Evolutionary conservation across 2,329 filamentous ascomycete species (phyloP).

Genomic region (Neurospora sp.): DNA sequence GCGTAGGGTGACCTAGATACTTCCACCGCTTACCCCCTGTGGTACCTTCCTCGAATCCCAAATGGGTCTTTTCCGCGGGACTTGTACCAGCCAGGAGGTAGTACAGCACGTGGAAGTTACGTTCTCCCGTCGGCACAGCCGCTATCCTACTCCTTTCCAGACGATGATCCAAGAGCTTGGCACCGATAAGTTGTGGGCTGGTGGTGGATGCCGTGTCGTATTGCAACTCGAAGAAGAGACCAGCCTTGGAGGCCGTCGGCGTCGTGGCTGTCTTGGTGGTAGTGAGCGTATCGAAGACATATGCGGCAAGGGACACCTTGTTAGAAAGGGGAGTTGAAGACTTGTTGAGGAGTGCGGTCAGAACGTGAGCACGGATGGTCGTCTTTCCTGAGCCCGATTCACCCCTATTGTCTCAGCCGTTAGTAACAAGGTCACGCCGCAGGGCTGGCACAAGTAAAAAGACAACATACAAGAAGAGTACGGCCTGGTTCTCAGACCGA

Average conservation of each 20-base stretch:
- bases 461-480: slow-evolving; percentile 75
- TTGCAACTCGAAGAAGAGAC: slow-evolving; percentile 90
- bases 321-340: slow-evolving; percentile 87
- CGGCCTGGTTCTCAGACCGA: slow-evolving; percentile 84
- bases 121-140: slow-evolving; percentile 86
- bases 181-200: slow-evolving; percentile 81
- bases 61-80: slow-evolving; percentile 76
- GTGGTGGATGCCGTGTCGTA: slow-evolving; percentile 84
- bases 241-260: slow-evolving; percentile 89
- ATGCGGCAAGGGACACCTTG: slow-evolving; percentile 86
- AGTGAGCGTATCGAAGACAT: slow-evolving; percentile 91
- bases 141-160: slow-evolving; percentile 86
- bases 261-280: slow-evolving; percentile 96
- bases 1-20: slow-evolving; percentile 90
- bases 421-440: neutral
- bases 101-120: slow-evolving; percentile 93
- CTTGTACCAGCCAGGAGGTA: slow-evolving; percentile 92
- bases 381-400: slow-evolving; percentile 96
- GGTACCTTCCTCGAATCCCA: slow-evolving; percentile 47
- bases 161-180: slow-evolving; percentile 87
- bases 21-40: slow-evolving; percentile 72
- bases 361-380: slow-evolving; percentile 78
- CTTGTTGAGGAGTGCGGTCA: slow-evolving; percentile 77
- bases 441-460: neutral
- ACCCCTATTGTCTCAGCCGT: slow-evolving; percentile 46